Base-by-base conservation (phyloP, 2,329 filamentous ascomycete species). In the Fusarium subtropicale region DNA sequence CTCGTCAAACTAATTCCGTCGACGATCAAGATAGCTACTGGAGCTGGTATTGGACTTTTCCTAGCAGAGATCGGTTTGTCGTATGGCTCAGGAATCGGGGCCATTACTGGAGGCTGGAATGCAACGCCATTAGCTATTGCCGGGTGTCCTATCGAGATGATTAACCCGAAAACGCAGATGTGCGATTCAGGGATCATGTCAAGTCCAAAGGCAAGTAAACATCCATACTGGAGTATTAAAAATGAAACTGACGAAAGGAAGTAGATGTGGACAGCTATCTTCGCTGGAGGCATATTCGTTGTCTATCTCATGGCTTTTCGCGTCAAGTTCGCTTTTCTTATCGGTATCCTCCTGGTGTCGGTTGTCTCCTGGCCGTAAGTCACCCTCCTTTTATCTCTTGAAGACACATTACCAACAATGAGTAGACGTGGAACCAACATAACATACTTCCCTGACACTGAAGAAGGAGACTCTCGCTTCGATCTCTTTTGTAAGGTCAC, bases 401-500 rank as follows among this genome's bases (percentile, higher is more conserved):
- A n/a, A 3, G 11, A 5, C 2, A 0, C 2, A 0, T 4, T 3
- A 30, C 55, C 60, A 9, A 69, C 5, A 4, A 5, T 1, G 3
- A 16, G 5, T 26, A 72, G 70, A n/a, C 71, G 71, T 5, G 38
- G 39, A 3, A 94, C 92, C 0, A 76, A 84, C 0, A 88, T 95
- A 48, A 94, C 92, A 2, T 92, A 90, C 78, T 95, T 95, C 80
- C 92, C 92, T 0, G 82, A 93, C 71, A 91, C 87, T 0, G 74
- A 82, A 1, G 79, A 88, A 4, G 92, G 92, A 42, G 82, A 93
- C 75, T 84, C 84, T 65, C 82, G 82, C 20, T 95, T 94, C 77
- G 84, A 93, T 63, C 93, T 94, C 80, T 95, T 95, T 85, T 92
- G 90, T 76, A 85, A 92, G 74, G 90, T 95, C 1, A 91, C 93